Evolutionary conservation across 306 rosid genomes (phyloP).

Genomic region (Mucuna pruriens): DNA sequence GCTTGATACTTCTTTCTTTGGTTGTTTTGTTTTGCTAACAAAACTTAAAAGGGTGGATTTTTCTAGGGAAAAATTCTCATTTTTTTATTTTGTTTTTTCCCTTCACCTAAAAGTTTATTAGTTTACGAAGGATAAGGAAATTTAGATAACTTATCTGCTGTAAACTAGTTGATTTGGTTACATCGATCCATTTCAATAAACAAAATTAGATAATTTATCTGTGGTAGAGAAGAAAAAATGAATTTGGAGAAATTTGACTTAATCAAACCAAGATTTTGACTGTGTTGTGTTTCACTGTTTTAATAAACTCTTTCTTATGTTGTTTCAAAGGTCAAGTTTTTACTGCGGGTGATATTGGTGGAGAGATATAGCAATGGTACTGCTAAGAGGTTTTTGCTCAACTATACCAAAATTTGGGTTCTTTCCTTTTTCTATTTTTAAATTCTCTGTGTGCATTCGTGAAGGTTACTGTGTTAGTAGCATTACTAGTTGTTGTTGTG

Average conservation of each 20-base stretch:
- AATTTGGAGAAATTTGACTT: slow-evolving; percentile 21
- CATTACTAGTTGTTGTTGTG: not conserved
- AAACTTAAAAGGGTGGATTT: not conserved
- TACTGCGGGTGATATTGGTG: slow-evolving; percentile 64
- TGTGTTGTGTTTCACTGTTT: no score
- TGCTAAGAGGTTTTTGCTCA: slow-evolving; percentile 69
- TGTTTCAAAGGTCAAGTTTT: slow-evolving; percentile 49
- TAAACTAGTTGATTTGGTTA: not conserved
- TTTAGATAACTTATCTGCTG: not conserved
- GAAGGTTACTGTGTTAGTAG: slow-evolving; percentile 5
- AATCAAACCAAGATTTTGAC: not conserved
- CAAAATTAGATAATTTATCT: slow-evolving; percentile 25
- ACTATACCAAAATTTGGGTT: slow-evolving; percentile 26
- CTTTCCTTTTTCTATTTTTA: not conserved
- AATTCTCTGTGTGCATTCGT: not conserved
- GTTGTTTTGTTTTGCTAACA: slow-evolving; percentile 32
- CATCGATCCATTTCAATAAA: slow-evolving; percentile 20
- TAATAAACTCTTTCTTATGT: not conserved
- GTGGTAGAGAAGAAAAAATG: not conserved
- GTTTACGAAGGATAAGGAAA: not conserved
- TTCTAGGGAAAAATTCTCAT: not conserved
- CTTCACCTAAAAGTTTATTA: not conserved
- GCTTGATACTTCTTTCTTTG: slow-evolving; percentile 37
- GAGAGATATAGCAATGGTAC: slow-evolving; percentile 89
- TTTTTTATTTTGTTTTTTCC: not conserved